phyloP scores from a whole-genome alignment of 345 rosid species.

The Citrus mangshanensis region DNA sequence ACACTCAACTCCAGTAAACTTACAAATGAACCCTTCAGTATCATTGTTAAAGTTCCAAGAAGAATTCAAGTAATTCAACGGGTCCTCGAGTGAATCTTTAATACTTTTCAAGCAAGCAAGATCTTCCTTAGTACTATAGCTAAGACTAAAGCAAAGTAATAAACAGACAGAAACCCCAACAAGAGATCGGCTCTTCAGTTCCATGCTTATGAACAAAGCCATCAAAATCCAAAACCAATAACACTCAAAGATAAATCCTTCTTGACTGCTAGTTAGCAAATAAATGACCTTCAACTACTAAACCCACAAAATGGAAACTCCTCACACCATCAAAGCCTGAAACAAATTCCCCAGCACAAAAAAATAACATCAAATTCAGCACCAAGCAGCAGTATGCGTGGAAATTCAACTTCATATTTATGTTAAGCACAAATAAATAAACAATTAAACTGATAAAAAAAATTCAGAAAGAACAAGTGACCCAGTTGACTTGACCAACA shows the following conservation, averaged over 20 bases:
- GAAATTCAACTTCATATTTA: background rate
- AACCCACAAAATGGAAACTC: conserved; percentile 12
- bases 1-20: conserved; percentile 72
- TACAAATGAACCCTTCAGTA: conserved; percentile 68
- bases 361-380: conserved; percentile 15
- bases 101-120: conserved; percentile 49
- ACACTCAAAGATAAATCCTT: conserved; percentile 2
- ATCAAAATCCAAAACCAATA: conserved; percentile 13
- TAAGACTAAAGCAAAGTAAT: conserved; percentile 32
- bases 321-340: conserved; percentile 25
- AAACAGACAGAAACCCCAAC: conserved; percentile 32
- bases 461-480: background rate
- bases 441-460: conserved; percentile 11
- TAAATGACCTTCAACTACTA: conserved; percentile 15
- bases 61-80: conserved; percentile 35
- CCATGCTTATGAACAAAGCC: conserved; percentile 21
- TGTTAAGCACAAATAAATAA: background rate
- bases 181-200: conserved; percentile 23
- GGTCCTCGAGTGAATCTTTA: conserved; percentile 41
- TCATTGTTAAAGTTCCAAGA: conserved; percentile 60
- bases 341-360: conserved; percentile 5
- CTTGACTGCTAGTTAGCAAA: conserved; percentile 4
- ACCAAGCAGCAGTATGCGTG: background rate
- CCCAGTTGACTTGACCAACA: conserved; percentile 19
- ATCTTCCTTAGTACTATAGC: conserved; percentile 41